These are phyloP conservation scores for Pseudogymnoascus sp. DNA, from an alignment of 2,329 filamentous ascomycete species.

Conservation along the genomic window DNA sequence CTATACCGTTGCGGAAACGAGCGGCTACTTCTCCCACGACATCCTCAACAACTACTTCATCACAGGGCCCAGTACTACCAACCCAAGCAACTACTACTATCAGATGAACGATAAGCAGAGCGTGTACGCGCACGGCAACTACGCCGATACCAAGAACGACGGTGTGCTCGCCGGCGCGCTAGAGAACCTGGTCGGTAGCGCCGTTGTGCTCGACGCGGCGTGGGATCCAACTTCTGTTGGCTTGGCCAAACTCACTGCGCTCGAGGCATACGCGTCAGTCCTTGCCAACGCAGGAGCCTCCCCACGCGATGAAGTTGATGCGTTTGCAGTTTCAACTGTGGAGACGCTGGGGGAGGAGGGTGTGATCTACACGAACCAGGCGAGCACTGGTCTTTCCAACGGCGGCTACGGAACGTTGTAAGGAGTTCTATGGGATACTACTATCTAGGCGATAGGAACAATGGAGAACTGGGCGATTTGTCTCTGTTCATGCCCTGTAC, in stretches of 20 bases:
- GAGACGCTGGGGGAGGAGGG: constrained; percentile 19
- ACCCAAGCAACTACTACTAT: constrained; percentile 45
- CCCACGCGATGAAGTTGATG: constrained; percentile 23
- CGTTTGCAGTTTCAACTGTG: constrained; percentile 21
- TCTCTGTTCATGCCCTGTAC: neutral
- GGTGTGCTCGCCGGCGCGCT: constrained; percentile 38
- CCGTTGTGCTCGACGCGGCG: constrained; percentile 16
- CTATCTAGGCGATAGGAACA: neutral
- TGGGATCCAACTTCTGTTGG: constrained; percentile 19
- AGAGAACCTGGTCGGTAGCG: constrained; percentile 13
- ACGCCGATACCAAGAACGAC: constrained; percentile 41
- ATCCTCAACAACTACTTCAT: constrained; percentile 51
- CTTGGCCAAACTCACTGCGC: constrained; percentile 26
- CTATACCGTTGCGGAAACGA: constrained; percentile 45
- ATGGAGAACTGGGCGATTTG: neutral
- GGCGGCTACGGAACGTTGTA: constrained; percentile 21
- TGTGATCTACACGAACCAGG: constrained; percentile 20
- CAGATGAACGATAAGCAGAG: constrained; percentile 47
- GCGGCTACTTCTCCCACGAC: constrained; percentile 39
- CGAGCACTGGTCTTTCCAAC: constrained; percentile 21
- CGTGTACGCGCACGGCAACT: constrained; percentile 44
- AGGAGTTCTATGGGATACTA: neutral
- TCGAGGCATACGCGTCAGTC: constrained; percentile 30
- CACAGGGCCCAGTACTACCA: constrained; percentile 41
- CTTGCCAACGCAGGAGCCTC: constrained; percentile 31